Percentiles rank a stretch among this genome's conserved stretches.
phyloP scores from a whole-genome alignment of 495 filamentous ascomycete species.

The Penicillium coprophilum region DNA sequence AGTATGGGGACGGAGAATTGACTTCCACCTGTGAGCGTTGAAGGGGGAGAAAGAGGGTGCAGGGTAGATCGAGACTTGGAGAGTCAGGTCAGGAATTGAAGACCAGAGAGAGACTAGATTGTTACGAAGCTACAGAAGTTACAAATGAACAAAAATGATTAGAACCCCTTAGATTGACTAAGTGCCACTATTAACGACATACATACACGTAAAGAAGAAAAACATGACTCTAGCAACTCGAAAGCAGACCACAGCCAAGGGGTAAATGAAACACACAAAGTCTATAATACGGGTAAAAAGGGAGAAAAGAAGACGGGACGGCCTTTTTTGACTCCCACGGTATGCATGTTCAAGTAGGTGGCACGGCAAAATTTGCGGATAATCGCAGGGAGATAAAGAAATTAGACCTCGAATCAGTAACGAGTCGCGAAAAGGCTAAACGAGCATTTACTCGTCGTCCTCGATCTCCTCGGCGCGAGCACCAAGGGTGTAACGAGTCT shows the following conservation, averaged over 20 bases:
- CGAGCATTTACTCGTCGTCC: slow-evolving; percentile 61
- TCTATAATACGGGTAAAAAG: slow-evolving; percentile 46
- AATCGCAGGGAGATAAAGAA: slow-evolving; percentile 28
- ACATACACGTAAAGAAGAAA: slow-evolving; percentile 50
- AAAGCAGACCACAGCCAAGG: slow-evolving; percentile 35
- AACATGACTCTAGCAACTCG: slow-evolving; percentile 42
- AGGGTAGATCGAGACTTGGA: not conserved
- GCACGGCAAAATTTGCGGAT: slow-evolving; percentile 27
- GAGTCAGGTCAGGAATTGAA: not conserved
- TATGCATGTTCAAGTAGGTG: slow-evolving; percentile 34
- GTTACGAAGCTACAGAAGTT: not conserved
- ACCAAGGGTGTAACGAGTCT: slow-evolving; percentile 59
- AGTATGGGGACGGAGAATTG: not conserved
- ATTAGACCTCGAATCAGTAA: slow-evolving; percentile 35
- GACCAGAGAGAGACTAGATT: not conserved
- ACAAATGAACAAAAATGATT: slow-evolving; percentile 19
- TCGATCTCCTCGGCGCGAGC: slow-evolving; percentile 64
- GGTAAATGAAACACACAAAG: slow-evolving; percentile 41
- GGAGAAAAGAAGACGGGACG: slow-evolving; percentile 23
- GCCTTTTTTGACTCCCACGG: slow-evolving; percentile 28
- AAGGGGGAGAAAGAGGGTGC: not conserved
- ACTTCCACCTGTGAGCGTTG: not conserved
- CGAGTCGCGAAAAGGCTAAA: slow-evolving; percentile 25
- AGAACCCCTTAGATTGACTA: slow-evolving; percentile 43
- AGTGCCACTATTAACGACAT: slow-evolving; percentile 53